Conservation (phyloP, 306 rosid genomes). For the Sechiopsis laciniata region DNA sequence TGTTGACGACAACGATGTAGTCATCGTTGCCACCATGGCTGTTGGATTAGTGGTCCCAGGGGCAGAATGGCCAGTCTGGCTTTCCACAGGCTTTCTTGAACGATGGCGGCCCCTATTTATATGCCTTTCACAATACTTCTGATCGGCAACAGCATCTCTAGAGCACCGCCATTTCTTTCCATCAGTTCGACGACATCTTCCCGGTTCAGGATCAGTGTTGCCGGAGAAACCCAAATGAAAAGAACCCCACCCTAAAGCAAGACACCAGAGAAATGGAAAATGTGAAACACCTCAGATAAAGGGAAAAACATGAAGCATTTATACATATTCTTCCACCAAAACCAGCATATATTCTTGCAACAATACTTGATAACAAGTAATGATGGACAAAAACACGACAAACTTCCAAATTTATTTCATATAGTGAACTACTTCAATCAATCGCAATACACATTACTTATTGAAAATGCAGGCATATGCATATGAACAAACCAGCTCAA, state of each 20-base stretch:
- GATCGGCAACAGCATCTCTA: slow-evolving; percentile 51
- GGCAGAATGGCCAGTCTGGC: slow-evolving; percentile 49
- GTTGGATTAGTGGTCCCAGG: slow-evolving; percentile 32
- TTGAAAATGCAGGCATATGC: slow-evolving; percentile 1
- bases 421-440: slow-evolving; percentile 7
- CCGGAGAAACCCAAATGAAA: slow-evolving; percentile 43
- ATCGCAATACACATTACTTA: neutral
- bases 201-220: slow-evolving; percentile 49
- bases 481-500: slow-evolving; percentile 13
- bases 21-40: slow-evolving; percentile 29
- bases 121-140: slow-evolving; percentile 56
- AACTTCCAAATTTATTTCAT: slow-evolving; percentile 8
- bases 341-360: slow-evolving; percentile 20
- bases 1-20: slow-evolving; percentile 24
- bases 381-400: slow-evolving; percentile 15
- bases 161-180: slow-evolving; percentile 67
- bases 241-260: slow-evolving; percentile 44
- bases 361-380: slow-evolving; percentile 13
- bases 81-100: slow-evolving; percentile 74
- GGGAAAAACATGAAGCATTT: slow-evolving; percentile 18
- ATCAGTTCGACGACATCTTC: slow-evolving; percentile 58
- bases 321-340: slow-evolving; percentile 23
- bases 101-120: slow-evolving; percentile 63
- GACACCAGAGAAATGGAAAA: neutral
- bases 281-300: slow-evolving; percentile 18